Conservation (phyloP, 106 monocot genomes). For the Dendrobium chrysotoxum region DNA sequence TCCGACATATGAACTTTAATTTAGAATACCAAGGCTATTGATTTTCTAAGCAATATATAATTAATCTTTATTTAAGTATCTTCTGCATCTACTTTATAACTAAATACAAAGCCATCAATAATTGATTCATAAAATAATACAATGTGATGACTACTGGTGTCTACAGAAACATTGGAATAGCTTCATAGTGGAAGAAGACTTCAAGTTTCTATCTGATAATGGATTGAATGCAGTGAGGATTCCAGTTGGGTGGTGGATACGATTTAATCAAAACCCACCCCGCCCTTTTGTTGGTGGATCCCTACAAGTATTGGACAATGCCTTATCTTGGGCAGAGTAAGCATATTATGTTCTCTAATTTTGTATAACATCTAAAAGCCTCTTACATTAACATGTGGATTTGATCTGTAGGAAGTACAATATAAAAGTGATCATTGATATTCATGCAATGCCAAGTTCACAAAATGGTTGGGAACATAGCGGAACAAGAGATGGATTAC, state of each 20-base stretch:
- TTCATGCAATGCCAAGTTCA: constrained; percentile 41
- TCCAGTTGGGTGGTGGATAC: constrained; percentile 94
- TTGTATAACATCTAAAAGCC: no score
- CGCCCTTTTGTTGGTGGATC: constrained; percentile 60
- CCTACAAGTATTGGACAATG: constrained; percentile 55
- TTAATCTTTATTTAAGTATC: no score
- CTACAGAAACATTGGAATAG: constrained; percentile 62
- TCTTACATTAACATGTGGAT: no score
- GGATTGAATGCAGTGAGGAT: constrained; percentile 57
- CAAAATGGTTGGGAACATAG: constrained; percentile 57
- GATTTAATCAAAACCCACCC: constrained; percentile 51
- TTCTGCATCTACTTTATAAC: no score
- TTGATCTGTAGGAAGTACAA: constrained; percentile 21
- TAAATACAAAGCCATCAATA: no score
- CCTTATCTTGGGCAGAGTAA: constrained; percentile 78
- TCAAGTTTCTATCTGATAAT: no score
- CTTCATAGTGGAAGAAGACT: constrained; percentile 27
- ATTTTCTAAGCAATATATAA: no score
- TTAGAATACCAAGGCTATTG: no score
- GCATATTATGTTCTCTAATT: neutral
- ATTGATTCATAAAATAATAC: neutral
- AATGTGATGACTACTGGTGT: neutral
- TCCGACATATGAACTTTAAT: no score
- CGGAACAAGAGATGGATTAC: constrained; percentile 57
- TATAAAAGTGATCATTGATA: constrained; percentile 43